phyloP scores from a whole-genome alignment of 140 eudicot species.

The Flaveria floridana region DNA sequence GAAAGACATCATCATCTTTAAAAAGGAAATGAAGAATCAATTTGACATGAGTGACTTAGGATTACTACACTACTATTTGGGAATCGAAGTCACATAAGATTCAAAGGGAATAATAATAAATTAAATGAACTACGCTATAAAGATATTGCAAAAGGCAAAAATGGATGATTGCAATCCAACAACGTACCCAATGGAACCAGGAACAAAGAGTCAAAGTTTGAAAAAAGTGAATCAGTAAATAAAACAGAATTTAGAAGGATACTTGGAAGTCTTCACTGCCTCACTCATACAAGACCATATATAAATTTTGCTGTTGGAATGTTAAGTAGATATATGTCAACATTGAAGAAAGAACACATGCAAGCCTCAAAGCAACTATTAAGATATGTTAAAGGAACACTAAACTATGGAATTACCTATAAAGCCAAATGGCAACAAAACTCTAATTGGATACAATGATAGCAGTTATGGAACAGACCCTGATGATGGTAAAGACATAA shows the following conservation, averaged over 20 bases:
- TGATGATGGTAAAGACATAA: no score
- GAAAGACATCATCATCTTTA: background rate
- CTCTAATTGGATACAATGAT: background rate
- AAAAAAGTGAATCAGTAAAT: background rate
- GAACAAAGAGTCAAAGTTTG: background rate
- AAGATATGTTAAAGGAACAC: no score
- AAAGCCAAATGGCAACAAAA: background rate
- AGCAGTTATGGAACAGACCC: background rate
- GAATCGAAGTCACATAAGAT: no score
- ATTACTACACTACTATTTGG: no score
- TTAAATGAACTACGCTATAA: no score
- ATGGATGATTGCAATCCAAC: no score
- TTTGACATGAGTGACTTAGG: no score
- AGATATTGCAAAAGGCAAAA: no score
- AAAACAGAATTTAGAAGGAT: background rate
- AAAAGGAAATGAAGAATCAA: no score
- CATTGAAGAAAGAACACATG: background rate
- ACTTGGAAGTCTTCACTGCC: background rate
- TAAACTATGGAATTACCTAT: background rate
- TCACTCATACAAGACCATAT: background rate
- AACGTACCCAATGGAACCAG: no score
- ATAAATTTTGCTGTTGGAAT: background rate
- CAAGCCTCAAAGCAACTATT: no score
- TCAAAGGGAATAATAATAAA: no score
- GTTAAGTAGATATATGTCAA: background rate